Evolutionary conservation across 78 protist species (phyloP).

Genomic region (Cyanophora paradoxa): DNA sequence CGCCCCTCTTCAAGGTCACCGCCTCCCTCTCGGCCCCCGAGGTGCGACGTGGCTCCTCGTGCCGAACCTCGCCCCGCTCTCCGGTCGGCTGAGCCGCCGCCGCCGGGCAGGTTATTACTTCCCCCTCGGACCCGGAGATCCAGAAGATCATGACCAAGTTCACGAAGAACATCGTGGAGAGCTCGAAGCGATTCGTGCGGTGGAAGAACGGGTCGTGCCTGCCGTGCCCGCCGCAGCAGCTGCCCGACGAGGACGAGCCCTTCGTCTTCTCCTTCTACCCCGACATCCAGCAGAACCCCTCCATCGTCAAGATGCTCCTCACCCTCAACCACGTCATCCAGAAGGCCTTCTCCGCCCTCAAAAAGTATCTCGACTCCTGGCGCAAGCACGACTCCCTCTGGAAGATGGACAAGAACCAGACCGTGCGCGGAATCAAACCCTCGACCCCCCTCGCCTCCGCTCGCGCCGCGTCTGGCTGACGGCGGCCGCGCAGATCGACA

Average conservation of each 20-base stretch:
- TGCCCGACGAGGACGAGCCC: slow-evolving; percentile 33
- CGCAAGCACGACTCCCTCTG: slow-evolving; percentile 23
- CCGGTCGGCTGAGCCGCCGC: slow-evolving; percentile 11
- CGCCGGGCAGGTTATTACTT: slow-evolving; percentile 31
- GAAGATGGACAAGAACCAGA: slow-evolving; percentile 18
- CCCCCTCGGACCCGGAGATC: slow-evolving; percentile 49
- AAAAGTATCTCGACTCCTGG: slow-evolving; percentile 11
- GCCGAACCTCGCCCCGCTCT: neutral
- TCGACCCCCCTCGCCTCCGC: no score
- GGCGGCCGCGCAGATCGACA: no score
- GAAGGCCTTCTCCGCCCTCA: slow-evolving; percentile 9
- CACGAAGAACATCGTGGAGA: slow-evolving; percentile 35
- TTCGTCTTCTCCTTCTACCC: slow-evolving; percentile 30
- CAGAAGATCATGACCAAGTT: slow-evolving; percentile 25
- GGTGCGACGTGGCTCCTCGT: no score
- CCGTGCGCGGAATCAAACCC: no score
- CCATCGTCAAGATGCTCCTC: neutral
- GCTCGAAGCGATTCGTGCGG: slow-evolving; percentile 47
- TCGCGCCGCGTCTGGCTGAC: no score
- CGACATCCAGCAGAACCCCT: slow-evolving; percentile 26
- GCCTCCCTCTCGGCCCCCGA: slow-evolving; percentile 30
- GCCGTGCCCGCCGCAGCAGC: slow-evolving; percentile 24
- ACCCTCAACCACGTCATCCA: neutral
- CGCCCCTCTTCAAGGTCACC: slow-evolving; percentile 50
- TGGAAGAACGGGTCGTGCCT: slow-evolving; percentile 82